Percentiles rank a stretch among this genome's conserved stretches.
These are phyloP conservation scores for Shiraia bambusicola DNA, from an alignment of 2,329 filamentous ascomycete species.

Conservation along the genomic window DNA sequence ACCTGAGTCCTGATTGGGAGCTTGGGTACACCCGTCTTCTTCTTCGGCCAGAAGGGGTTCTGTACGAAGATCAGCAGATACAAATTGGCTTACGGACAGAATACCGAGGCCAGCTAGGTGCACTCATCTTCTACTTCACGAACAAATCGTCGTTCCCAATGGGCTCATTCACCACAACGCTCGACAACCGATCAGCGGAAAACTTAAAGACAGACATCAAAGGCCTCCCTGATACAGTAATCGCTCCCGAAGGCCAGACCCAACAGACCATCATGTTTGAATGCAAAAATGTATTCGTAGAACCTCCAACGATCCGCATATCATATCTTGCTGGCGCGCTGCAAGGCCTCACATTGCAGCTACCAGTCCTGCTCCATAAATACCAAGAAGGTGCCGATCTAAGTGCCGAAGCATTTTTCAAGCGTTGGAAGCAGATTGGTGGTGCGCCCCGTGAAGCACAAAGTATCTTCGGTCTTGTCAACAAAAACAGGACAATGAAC, in stretches of 20 bases:
- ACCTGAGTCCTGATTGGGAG: conserved; percentile 94
- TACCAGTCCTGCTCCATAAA: conserved; percentile 87
- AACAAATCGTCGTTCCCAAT: conserved; percentile 88
- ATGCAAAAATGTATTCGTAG: conserved; percentile 75
- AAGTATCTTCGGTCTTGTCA: conserved; percentile 73
- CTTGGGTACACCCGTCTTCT: conserved; percentile 82
- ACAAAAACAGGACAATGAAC: conserved; percentile 64
- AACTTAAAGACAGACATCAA: conserved; percentile 83
- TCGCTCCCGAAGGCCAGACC: conserved; percentile 73
- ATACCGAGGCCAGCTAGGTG: conserved; percentile 93
- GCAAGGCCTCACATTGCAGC: conserved; percentile 86
- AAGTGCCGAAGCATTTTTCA: conserved; percentile 92
- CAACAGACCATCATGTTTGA: conserved; percentile 97
- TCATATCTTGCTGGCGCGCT: conserved; percentile 92
- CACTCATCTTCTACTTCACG: conserved; percentile 91
- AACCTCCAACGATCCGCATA: conserved; percentile 87
- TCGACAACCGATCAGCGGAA: conserved; percentile 71
- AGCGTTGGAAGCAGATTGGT: conserved; percentile 98
- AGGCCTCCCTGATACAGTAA: conserved; percentile 78
- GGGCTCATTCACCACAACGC: conserved; percentile 88
- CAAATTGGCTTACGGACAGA: conserved; percentile 91
- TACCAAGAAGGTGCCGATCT: conserved; percentile 95
- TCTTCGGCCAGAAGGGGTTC: conserved; percentile 76
- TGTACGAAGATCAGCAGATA: conserved; percentile 94
- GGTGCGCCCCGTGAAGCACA: conserved; percentile 85